Base-by-base conservation (phyloP, 1,284 basidiomycete genomes). In the Fomitopsis betulina region DNA sequence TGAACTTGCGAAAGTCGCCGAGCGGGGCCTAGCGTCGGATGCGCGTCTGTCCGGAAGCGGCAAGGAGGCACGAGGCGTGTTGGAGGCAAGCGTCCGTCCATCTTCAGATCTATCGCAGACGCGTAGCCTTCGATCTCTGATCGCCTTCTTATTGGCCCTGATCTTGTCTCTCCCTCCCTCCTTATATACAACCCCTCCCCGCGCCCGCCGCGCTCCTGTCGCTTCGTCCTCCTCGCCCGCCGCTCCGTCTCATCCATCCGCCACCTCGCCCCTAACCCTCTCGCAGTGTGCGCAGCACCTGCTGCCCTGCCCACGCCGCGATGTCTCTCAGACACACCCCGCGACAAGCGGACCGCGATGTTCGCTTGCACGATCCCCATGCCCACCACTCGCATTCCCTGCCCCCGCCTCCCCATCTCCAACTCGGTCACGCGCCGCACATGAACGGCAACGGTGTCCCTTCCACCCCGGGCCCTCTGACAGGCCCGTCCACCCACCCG, bases 241-340 rank as follows among this genome's bases (percentile, higher is more conserved):
- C 38, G 35, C 75, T 72, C 72, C 76, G 73, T 75, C 74, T 66
- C 74, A 75, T 60, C 58, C 70, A 68, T 67, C 49, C 51, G 55
- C 61, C 23, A 59, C 58, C 60, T 54, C 67, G 54, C 55, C 61
- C 73, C 70, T 67, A 65, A 65, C 62, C 67, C 62, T 56, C 61
- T 60, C 51, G 60, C 58, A 64, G 56, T 62, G 53, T 54, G 55
- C 66, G 65, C 55, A 33, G 49, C 49, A 7, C 63, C 63, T 64
- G 67, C 65, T 63, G 47, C 42, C 65, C 58, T 64, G 62, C 59
- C 61, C 61, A 63, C 58, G 63, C 45, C 59, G 40, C 71, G 70
- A 87, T 88, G 86, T 81, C 86, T 64, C 77, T 79, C 64, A 76
- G 87, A 68, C 85, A 86, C 68, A 71, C 81, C 42, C 78, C 83